Conservation (phyloP, 768 basidiomycete genomes). For the Favolaschia claudopus region DNA sequence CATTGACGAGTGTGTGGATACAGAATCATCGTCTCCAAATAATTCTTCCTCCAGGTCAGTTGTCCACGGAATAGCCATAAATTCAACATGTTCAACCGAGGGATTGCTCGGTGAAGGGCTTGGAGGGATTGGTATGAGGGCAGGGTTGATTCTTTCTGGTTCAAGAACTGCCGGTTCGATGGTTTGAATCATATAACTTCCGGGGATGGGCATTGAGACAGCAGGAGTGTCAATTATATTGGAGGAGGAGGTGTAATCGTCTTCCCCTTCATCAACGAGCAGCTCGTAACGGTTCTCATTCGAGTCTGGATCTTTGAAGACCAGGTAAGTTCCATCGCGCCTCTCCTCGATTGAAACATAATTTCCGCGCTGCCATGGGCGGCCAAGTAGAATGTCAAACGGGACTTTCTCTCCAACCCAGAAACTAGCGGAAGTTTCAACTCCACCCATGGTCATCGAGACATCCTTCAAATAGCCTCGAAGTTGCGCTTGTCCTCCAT, state of each 20-base stretch:
- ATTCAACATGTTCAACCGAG: too few species aligned
- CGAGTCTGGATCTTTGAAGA: conserved; percentile 5
- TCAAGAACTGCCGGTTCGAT: not conserved
- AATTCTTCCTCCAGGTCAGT: too few species aligned
- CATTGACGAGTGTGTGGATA: too few species aligned
- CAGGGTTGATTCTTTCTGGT: too few species aligned
- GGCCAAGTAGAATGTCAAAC: conserved; percentile 29
- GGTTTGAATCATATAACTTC: not conserved
- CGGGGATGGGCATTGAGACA: not conserved
- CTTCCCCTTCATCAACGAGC: conserved; percentile 4
- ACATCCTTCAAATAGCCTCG: conserved; percentile 26
- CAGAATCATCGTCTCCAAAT: too few species aligned
- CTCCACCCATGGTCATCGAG: conserved; percentile 22
- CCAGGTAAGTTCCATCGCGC: conserved; percentile 19
- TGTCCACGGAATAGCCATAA: too few species aligned
- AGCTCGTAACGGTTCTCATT: not conserved
- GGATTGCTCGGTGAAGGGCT: too few species aligned
- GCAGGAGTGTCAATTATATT: too few species aligned
- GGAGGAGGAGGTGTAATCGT: not conserved
- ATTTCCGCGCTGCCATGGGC: conserved; percentile 32
- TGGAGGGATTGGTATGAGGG: too few species aligned
- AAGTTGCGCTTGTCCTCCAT: conserved; percentile 27
- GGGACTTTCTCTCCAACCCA: conserved; percentile 26
- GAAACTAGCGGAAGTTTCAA: conserved; percentile 23
- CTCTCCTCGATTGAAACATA: conserved; percentile 31